A percentile compares a stretch with the other conserved stretches of the same genome.
Conservation (phyloP, 192 early-diverging fungal species). For the Rhizophlyctis rosea region DNA sequence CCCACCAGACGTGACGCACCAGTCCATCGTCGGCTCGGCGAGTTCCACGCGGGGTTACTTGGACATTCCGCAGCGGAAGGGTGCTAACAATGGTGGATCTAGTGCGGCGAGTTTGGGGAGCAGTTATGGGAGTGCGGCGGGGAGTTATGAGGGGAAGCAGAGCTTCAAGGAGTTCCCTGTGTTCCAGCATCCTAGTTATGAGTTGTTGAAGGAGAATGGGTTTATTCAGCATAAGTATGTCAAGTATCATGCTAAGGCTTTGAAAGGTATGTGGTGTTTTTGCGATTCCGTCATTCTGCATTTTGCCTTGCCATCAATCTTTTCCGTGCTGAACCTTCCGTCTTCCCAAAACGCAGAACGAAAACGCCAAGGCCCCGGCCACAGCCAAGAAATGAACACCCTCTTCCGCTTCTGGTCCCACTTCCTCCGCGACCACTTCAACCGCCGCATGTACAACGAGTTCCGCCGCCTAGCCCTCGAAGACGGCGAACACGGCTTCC, state of each 20-base stretch:
- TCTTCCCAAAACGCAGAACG: slow-evolving; percentile 60
- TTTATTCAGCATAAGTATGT: slow-evolving; percentile 96
- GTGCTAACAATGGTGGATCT: too few species aligned
- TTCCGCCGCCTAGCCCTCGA: slow-evolving; percentile 88
- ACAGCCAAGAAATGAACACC: slow-evolving; percentile 95
- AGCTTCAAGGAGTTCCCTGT: slow-evolving; percentile 46
- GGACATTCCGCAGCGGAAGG: too few species aligned
- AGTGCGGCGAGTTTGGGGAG: too few species aligned
- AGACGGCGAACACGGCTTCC: slow-evolving; percentile 77
- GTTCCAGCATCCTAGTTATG: slow-evolving; percentile 84
- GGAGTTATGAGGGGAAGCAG: neutral
- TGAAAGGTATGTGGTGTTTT: slow-evolving; percentile 59
- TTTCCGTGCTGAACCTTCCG: neutral
- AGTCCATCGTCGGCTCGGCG: too few species aligned
- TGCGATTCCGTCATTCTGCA: too few species aligned
- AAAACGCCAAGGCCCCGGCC: slow-evolving; percentile 83
- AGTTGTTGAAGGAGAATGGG: slow-evolving; percentile 93
- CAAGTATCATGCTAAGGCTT: slow-evolving; percentile 89
- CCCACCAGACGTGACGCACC: too few species aligned
- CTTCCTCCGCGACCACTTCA: slow-evolving; percentile 95
- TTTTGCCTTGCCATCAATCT: neutral
- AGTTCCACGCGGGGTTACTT: too few species aligned
- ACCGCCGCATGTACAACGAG: slow-evolving; percentile 89
- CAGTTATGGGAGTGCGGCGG: too few species aligned
- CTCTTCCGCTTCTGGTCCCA: slow-evolving; percentile 97